These are phyloP conservation scores for Exophiala sp. DNA, from an alignment of 2,329 filamentous ascomycete genomes.

Conservation along the genomic window DNA sequence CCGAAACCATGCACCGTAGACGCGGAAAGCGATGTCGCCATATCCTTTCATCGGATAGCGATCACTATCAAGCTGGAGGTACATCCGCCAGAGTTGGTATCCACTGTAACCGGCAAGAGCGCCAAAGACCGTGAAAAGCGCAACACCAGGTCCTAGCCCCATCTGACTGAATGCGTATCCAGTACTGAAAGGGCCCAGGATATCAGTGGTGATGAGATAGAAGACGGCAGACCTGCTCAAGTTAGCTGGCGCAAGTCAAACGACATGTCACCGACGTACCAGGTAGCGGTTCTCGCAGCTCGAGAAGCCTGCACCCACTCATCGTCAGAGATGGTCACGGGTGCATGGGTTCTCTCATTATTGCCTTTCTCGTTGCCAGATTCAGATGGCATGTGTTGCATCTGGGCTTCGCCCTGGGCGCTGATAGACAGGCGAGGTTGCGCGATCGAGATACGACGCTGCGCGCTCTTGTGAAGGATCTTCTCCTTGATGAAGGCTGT, in stretches of 20 bases:
- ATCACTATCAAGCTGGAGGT: slow-evolving; percentile 40
- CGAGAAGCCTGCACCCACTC: slow-evolving; percentile 50
- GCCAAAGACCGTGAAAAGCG: slow-evolving; percentile 31
- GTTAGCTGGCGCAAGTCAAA: not conserved
- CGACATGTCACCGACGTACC: slow-evolving; percentile 33
- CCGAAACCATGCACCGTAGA: slow-evolving; percentile 37
- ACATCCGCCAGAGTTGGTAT: slow-evolving; percentile 40
- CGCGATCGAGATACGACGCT: slow-evolving; percentile 6
- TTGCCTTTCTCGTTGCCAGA: slow-evolving; percentile 11
- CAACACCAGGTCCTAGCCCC: slow-evolving; percentile 24
- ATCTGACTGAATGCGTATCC: slow-evolving; percentile 26
- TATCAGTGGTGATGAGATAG: slow-evolving; percentile 43
- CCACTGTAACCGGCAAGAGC: slow-evolving; percentile 34
- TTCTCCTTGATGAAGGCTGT: slow-evolving; percentile 21
- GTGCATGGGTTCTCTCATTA: slow-evolving; percentile 23
- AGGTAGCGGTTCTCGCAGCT: slow-evolving; percentile 44
- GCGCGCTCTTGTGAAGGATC: slow-evolving; percentile 18
- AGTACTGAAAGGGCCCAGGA: slow-evolving; percentile 30
- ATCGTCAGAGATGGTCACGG: slow-evolving; percentile 35
- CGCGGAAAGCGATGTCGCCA: slow-evolving; percentile 41
- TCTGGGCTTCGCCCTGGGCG: slow-evolving; percentile 14
- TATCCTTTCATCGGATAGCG: slow-evolving; percentile 41
- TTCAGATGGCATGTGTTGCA: slow-evolving; percentile 1
- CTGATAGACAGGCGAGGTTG: slow-evolving; percentile 19
- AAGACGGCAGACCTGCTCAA: slow-evolving; percentile 26